Evolutionary conservation across 768 basidiomycete species (phyloP), one percentile per base, ranked within the genome.

Genomic region (Boletellus sp.): DNA sequence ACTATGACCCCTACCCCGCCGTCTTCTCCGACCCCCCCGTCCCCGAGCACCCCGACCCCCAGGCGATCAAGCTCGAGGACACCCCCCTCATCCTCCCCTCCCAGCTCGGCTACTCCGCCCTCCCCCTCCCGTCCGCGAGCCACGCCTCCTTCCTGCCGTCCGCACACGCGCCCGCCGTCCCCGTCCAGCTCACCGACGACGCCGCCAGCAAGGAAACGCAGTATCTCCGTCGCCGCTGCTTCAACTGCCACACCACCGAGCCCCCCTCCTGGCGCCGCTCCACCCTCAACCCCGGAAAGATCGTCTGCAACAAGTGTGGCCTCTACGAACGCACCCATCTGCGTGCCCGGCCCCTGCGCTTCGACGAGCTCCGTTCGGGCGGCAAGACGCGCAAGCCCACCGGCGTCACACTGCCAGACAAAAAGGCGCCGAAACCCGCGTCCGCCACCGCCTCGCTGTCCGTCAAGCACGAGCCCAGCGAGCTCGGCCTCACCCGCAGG

Each of bases 231-330:
- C 78, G 90, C 34, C 78, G 89, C 9, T 93, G 90, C 72, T 89
- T 86, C 77, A 93, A 93, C 70, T 93, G 90, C 72, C 90, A 90
- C 64, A 90, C 90, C 17, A 93, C 90, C 2, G 90, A 93, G 65
- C 90, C 90, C 0, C 90, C 90, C 7, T 84, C 81, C 22, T 93
- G 90, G 90, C 84, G 90, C 47, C 81, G 90, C 39, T 85, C 83
- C 26, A 92, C 90, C 5, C 84, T 93, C 62, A 90, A 90, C 68
- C 88, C 87, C 0, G 90, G 90, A 56, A 93, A 93, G 71, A 93
- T 93, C 62, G 90, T 93, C 39, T 93, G 90, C 78, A 93, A 93
- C 78, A 93, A 93, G 74, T 93, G 90, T 56, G 90, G 90, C 10
- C 77, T 93, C 34, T 93, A 93, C 62, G 90, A 93, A 69, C 87